Percentiles rank a stretch among this genome's conserved stretches.
Conservation (phyloP, 106 monocot genomes). For the Ottelia alismoides region DNA sequence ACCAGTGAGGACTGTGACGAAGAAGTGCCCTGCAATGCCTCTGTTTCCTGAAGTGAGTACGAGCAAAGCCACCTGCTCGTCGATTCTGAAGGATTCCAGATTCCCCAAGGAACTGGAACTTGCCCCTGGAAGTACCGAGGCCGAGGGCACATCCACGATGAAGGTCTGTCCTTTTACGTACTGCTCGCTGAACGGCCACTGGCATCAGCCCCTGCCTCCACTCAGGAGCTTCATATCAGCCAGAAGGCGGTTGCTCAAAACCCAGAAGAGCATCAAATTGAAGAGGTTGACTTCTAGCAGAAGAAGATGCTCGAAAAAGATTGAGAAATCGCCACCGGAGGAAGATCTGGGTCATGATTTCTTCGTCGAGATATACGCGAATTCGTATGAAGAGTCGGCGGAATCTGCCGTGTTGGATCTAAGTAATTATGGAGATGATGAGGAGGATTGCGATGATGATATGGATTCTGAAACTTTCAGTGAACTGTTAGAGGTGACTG, state of each 20-base stretch:
- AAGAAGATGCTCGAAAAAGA: conserved; percentile 10
- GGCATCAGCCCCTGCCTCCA: conserved; percentile 19
- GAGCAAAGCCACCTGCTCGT: conserved; percentile 46
- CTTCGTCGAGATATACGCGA: conserved; percentile 48
- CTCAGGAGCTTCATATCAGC: conserved; percentile 31
- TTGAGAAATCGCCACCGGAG: neutral
- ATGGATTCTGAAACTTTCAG: no score
- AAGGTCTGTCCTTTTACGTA: conserved; percentile 48
- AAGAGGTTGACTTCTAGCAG: conserved; percentile 22
- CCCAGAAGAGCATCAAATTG: conserved; percentile 37
- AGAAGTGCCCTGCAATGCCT: conserved; percentile 18
- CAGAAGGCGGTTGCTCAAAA: conserved; percentile 33
- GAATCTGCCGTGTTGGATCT: neutral
- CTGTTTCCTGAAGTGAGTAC: conserved; percentile 6
- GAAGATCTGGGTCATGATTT: conserved; percentile 26
- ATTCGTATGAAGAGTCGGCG: neutral
- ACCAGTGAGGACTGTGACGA: conserved; percentile 20
- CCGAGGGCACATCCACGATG: conserved; percentile 23
- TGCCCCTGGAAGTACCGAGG: conserved; percentile 17
- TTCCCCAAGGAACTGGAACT: conserved; percentile 51
- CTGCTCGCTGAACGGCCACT: conserved; percentile 59
- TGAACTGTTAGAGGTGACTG: neutral
- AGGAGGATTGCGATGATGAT: neutral
- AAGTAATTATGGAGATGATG: neutral
- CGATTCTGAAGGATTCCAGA: conserved; percentile 46